These are phyloP conservation scores for Fusarium sp. DNA, from an alignment of 2,329 filamentous ascomycete species.

Conservation along the genomic window DNA sequence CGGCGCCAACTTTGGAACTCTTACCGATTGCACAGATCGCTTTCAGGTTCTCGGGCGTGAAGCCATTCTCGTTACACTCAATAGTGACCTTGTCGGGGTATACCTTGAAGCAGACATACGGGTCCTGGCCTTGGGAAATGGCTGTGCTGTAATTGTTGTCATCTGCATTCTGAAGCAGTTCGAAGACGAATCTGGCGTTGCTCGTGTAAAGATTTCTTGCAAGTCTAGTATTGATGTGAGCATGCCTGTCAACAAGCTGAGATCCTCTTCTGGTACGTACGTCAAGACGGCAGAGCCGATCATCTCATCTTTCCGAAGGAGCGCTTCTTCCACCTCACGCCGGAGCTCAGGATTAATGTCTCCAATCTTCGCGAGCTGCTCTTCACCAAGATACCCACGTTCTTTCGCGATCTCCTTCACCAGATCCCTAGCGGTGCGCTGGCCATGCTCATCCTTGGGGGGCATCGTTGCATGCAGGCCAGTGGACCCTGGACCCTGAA, in stretches of 20 bases:
- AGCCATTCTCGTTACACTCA: conserved; percentile 64
- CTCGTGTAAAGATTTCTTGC: conserved; percentile 57
- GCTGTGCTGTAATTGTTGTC: conserved; percentile 57
- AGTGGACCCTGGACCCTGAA: conserved; percentile 15
- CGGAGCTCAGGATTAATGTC: conserved; percentile 31
- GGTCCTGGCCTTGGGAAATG: conserved; percentile 26
- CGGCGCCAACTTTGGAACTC: conserved; percentile 57
- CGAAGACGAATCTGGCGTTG: conserved; percentile 61
- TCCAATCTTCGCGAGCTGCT: conserved; percentile 31
- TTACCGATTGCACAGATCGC: conserved; percentile 59
- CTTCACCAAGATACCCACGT: conserved; percentile 39
- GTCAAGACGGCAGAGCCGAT: conserved; percentile 41
- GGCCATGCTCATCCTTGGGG: not conserved
- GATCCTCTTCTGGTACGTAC: not conserved
- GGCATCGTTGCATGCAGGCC: not conserved
- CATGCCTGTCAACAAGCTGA: not conserved
- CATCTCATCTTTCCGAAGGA: conserved; percentile 40
- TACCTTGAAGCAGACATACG: conserved; percentile 52
- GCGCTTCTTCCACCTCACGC: conserved; percentile 37
- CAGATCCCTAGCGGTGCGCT: conserved; percentile 24
- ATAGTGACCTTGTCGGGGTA: conserved; percentile 53
- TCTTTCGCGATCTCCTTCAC: conserved; percentile 39
- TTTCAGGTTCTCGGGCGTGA: conserved; percentile 53
- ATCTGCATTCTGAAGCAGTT: conserved; percentile 66
- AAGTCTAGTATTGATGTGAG: conserved; percentile 47